These are phyloP conservation scores for Butyriboletus loyo DNA, from an alignment of 768 basidiomycete species.

Conservation along the genomic window DNA sequence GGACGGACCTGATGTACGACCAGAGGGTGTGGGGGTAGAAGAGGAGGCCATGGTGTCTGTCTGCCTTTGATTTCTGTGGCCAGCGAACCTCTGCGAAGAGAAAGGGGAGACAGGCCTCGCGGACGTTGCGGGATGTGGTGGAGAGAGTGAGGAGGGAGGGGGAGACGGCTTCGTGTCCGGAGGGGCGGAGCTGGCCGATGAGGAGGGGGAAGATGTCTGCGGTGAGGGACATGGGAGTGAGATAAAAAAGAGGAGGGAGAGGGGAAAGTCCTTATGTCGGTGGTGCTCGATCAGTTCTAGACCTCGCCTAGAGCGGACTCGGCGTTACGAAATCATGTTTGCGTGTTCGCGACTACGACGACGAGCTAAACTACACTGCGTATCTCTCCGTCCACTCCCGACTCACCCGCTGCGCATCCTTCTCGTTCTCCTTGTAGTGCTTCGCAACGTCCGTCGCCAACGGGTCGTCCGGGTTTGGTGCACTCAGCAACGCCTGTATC, in stretches of 20 bases:
- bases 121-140: slow-evolving; percentile 23
- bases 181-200: slow-evolving; percentile 24
- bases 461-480: slow-evolving; percentile 96
- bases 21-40: slow-evolving; percentile 32
- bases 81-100: slow-evolving; percentile 33
- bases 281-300: slow-evolving; percentile 19
- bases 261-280: slow-evolving; percentile 17
- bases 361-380: slow-evolving; percentile 52
- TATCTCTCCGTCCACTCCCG: slow-evolving; percentile 95
- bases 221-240: slow-evolving; percentile 29
- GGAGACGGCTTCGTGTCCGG: background rate
- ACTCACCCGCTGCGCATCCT: slow-evolving; percentile 88
- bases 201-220: slow-evolving; percentile 35
- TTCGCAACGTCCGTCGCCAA: slow-evolving; percentile 94
- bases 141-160: slow-evolving; percentile 25
- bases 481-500: slow-evolving; percentile 92
- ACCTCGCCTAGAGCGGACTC: slow-evolving; percentile 17
- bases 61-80: slow-evolving; percentile 30
- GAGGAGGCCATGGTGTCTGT: slow-evolving; percentile 23
- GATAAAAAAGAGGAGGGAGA: slow-evolving; percentile 3
- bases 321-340: slow-evolving; percentile 9
- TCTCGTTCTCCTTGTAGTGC: slow-evolving; percentile 97
- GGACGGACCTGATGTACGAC: slow-evolving; percentile 28
- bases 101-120: slow-evolving; percentile 30
- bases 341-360: slow-evolving; percentile 1